Percentiles rank a stretch among this genome's conserved stretches.
Evolutionary conservation across 2,329 filamentous ascomycete genomes (phyloP).

Genomic region (Chrysosphaeria jannelii): DNA sequence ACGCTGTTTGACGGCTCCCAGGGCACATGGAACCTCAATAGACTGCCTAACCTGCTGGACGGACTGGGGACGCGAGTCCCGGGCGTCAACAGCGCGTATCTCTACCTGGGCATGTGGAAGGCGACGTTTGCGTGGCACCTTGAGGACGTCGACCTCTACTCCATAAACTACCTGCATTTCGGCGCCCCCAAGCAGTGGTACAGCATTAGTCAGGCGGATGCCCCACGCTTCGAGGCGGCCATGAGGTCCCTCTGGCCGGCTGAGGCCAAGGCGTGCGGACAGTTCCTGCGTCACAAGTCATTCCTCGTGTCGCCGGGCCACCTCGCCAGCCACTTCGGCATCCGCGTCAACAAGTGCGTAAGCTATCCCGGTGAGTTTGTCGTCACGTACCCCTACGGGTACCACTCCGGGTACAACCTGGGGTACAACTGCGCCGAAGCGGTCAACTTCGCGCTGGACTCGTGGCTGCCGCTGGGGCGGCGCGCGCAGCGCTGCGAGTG

Average conservation of each 20-base stretch:
- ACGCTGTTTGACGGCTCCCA: slow-evolving; percentile 74
- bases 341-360: slow-evolving; percentile 85
- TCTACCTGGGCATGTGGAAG: slow-evolving; percentile 99
- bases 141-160: slow-evolving; percentile 95
- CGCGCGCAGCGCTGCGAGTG: slow-evolving; percentile 95
- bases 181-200: slow-evolving; percentile 99
- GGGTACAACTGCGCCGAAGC: slow-evolving; percentile 98
- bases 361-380: slow-evolving; percentile 95
- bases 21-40: slow-evolving; percentile 77
- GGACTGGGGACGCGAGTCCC: slow-evolving; percentile 86
- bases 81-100: slow-evolving; percentile 89
- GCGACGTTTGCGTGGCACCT: slow-evolving; percentile 97
- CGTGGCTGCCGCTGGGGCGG: slow-evolving; percentile 82
- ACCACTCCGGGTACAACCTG: slow-evolving; percentile 91
- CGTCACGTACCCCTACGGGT: slow-evolving; percentile 93
- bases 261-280: slow-evolving; percentile 82
- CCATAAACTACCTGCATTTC: slow-evolving; percentile 98
- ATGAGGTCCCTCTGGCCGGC: slow-evolving; percentile 92
- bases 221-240: slow-evolving; percentile 67
- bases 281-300: slow-evolving; percentile 91
- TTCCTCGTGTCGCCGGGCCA: slow-evolving; percentile 85
- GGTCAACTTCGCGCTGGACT: slow-evolving; percentile 88
- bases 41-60: slow-evolving; percentile 75
- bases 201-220: slow-evolving; percentile 89
- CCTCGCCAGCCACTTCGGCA: slow-evolving; percentile 64